A percentile compares a stretch with the other conserved stretches of the same genome.
These are phyloP conservation scores for Coniferiporia sulphurascens DNA, from an alignment of 1,284 basidiomycete genomes.

Conservation along the genomic window DNA sequence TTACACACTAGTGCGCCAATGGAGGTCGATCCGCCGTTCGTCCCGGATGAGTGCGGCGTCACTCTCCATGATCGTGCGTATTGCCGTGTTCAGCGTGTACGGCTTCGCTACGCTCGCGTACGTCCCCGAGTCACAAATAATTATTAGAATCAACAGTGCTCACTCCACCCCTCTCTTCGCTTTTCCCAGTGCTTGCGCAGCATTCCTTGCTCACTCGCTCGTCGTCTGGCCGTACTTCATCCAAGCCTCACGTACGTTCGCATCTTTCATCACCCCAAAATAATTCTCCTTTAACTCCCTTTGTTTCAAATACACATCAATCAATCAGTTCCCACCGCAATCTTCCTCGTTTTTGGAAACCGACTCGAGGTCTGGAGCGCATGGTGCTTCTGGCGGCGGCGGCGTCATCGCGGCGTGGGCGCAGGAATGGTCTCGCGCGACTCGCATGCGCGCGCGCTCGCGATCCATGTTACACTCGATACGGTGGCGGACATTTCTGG, in stretches of 20 bases:
- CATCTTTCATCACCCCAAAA: neutral
- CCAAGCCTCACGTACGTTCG: constrained; percentile 15
- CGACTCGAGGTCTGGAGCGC: constrained; percentile 10
- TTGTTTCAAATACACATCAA: neutral
- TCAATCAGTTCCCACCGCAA: constrained; percentile 12
- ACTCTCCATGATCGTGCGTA: constrained; percentile 14
- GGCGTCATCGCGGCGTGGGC: neutral
- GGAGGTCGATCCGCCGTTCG: constrained; percentile 5
- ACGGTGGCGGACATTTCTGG: too few species aligned
- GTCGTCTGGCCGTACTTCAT: constrained; percentile 15
- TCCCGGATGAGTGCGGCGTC: constrained; percentile 7
- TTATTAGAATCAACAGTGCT: neutral
- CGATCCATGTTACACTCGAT: too few species aligned
- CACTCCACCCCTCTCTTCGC: neutral
- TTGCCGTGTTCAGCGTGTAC: constrained; percentile 15
- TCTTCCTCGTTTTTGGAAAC: constrained; percentile 15
- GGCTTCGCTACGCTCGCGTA: constrained; percentile 13
- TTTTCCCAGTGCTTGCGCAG: constrained; percentile 11
- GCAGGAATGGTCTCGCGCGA: too few species aligned
- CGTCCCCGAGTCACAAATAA: neutral
- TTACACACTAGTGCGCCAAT: constrained; percentile 10
- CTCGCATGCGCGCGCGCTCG: too few species aligned
- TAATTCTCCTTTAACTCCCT: neutral
- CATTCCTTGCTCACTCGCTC: constrained; percentile 15
- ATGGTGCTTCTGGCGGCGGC: constrained; percentile 9